Base-by-base conservation (phyloP, 495 filamentous ascomycete species). In the Letharia columbiana region DNA sequence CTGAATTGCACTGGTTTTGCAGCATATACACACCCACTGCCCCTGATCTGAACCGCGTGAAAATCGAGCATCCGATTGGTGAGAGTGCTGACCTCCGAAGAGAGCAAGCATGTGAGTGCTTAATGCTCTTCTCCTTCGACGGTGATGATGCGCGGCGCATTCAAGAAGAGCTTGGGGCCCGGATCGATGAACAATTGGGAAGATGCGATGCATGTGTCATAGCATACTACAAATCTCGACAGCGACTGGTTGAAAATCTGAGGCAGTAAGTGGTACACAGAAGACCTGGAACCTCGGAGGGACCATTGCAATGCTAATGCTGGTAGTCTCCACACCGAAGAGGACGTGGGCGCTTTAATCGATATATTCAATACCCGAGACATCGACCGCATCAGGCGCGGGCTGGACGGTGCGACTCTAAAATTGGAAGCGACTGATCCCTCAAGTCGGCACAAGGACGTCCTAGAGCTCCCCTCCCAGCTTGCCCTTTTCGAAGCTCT, bases 191-290 rank as follows among this genome's bases (percentile, higher is more conserved):
- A 4, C 75, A 84, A 35, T 78, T 97, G 47, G 83, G 77, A 39
- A 83, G 77, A 45, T 97, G 92, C 76, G 88, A 95, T 69, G 78
- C 84, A 50, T 97, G 92, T 73, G 86, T 91, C 65, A 84, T 84
- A 47, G 84, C 86, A 50, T 97, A 92, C 77, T 90, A 97, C 76
- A 87, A 83, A 58, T 83, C 83, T 28, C 87, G 87, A 71, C 80
- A 82, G 66, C 80, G 77, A 69, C 81, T 90, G 67, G 77, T 88
- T 66, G 81, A 86, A 52, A 77, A 82, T 35, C 77, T 93, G 23
- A 79, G 82, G 71, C 78, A 82, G 79, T 81, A 72, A 74, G 73
- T 70, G 42, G 44, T 39, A 47, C 17, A n/a, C 2, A 4, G 17
- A 39, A n/a, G 33, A 44, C 18, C 37, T 54, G 39, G 40, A 41